Evolutionary conservation across 2,329 filamentous ascomycete genomes (phyloP).

Genomic region (Paecilomyces formosus): DNA sequence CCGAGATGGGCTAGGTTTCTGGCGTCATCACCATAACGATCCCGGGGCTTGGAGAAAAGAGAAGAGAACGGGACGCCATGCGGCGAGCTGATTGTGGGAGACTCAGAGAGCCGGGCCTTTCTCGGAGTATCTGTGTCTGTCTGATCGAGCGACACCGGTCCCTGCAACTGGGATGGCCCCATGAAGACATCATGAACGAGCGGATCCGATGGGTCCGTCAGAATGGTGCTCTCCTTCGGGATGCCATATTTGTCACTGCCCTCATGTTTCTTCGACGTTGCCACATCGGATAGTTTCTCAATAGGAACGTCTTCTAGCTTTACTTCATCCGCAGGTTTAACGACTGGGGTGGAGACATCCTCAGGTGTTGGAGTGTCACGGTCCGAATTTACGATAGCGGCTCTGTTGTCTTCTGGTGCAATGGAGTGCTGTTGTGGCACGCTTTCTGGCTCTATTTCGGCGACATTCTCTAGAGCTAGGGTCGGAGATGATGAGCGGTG

Average conservation of each 20-base stretch:
- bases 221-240: not conserved
- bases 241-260: not conserved
- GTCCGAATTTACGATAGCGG: not conserved
- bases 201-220: not conserved
- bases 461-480: not conserved
- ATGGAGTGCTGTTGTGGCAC: not conserved
- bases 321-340: not conserved
- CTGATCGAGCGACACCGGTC: not conserved
- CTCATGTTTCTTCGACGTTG: not conserved
- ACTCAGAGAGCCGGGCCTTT: not conserved
- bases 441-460: not conserved
- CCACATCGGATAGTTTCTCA: not conserved
- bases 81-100: not conserved
- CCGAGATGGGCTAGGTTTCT: not conserved
- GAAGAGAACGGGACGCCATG: not conserved
- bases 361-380: not conserved
- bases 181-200: not conserved
- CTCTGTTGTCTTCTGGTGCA: not conserved
- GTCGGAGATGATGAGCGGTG: not conserved
- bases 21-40: not conserved
- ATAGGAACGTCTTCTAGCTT: not conserved
- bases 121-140: not conserved
- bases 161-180: not conserved
- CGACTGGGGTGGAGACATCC: not conserved
- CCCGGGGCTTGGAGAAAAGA: not conserved